phyloP scores from a whole-genome alignment of 768 basidiomycete genomes.

The Russula foetens region DNA sequence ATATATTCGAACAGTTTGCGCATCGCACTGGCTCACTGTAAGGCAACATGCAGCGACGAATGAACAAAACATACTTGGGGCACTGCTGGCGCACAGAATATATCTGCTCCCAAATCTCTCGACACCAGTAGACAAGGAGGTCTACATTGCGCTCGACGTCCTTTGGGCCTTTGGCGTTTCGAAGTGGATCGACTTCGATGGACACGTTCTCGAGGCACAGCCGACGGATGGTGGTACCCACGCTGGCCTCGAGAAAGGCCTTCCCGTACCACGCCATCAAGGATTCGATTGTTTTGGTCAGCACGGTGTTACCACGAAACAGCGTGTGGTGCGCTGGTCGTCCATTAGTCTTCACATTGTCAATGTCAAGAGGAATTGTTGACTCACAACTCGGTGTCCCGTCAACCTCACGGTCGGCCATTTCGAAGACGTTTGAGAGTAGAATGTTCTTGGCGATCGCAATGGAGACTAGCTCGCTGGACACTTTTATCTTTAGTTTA shows the following conservation, averaged over 20 bases:
- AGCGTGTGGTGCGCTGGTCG: slow-evolving; percentile 64
- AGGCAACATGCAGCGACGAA: background rate
- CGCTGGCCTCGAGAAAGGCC: slow-evolving; percentile 69
- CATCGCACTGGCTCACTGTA: slow-evolving; percentile 50
- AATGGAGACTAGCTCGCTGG: slow-evolving; percentile 55
- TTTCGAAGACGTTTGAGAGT: slow-evolving; percentile 59
- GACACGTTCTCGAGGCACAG: slow-evolving; percentile 65
- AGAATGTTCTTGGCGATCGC: slow-evolving; percentile 60
- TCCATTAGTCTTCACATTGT: slow-evolving; percentile 3
- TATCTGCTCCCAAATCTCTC: slow-evolving; percentile 74
- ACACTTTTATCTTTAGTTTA: slow-evolving; percentile 56
- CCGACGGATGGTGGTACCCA: slow-evolving; percentile 61
- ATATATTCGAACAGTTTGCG: slow-evolving; percentile 61
- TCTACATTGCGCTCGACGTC: slow-evolving; percentile 63
- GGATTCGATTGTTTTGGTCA: slow-evolving; percentile 60
- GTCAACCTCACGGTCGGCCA: slow-evolving; percentile 64
- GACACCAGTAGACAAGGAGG: slow-evolving; percentile 67
- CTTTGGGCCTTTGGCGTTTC: slow-evolving; percentile 50
- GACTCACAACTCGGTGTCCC: slow-evolving; percentile 55
- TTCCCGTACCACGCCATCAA: slow-evolving; percentile 81
- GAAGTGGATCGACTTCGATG: slow-evolving; percentile 77
- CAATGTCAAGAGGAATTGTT: background rate
- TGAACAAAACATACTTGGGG: slow-evolving; percentile 48
- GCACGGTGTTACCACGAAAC: slow-evolving; percentile 52
- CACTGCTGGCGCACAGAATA: slow-evolving; percentile 66